phyloP scores from a whole-genome alignment of 1,139 yeast species.

The Magnusiomyces magnusii region DNA sequence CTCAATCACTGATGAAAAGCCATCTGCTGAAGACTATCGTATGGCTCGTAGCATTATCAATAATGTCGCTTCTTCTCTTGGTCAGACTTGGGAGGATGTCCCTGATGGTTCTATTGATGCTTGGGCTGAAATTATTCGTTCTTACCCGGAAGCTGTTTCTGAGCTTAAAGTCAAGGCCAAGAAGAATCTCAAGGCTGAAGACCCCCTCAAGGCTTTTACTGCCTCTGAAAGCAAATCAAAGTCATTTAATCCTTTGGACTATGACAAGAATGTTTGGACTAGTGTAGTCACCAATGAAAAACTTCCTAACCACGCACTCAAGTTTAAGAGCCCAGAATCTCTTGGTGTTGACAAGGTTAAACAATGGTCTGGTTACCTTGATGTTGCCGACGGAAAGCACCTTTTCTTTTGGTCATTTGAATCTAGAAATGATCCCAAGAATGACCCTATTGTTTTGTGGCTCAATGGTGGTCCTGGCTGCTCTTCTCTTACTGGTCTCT shows the following conservation, averaged over 20 bases:
- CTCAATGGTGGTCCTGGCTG: slow-evolving; percentile 92
- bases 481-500: slow-evolving; percentile 82
- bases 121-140: slow-evolving; percentile 25
- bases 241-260: background rate
- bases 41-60: slow-evolving; percentile 13
- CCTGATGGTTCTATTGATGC: slow-evolving; percentile 25
- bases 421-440: slow-evolving; percentile 79
- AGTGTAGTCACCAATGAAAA: slow-evolving; percentile 11
- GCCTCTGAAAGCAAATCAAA: background rate
- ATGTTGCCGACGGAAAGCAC: slow-evolving; percentile 78
- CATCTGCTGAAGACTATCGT: slow-evolving; percentile 4
- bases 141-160: slow-evolving; percentile 15
- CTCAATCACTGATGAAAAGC: background rate
- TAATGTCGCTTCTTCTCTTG: slow-evolving; percentile 23
- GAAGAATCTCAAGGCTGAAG: slow-evolving; percentile 6
- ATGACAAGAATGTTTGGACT: slow-evolving; percentile 13
- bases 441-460: slow-evolving; percentile 83
- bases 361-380: slow-evolving; percentile 84
- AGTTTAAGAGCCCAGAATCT: slow-evolving; percentile 47
- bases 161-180: slow-evolving; percentile 15
- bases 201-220: background rate
- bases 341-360: slow-evolving; percentile 65
- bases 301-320: slow-evolving; percentile 15
- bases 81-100: slow-evolving; percentile 24
- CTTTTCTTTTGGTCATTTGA: slow-evolving; percentile 83